Evolutionary conservation across 1,139 yeast genomes (phyloP).

Genomic region (Kodamaea anthophila): DNA sequence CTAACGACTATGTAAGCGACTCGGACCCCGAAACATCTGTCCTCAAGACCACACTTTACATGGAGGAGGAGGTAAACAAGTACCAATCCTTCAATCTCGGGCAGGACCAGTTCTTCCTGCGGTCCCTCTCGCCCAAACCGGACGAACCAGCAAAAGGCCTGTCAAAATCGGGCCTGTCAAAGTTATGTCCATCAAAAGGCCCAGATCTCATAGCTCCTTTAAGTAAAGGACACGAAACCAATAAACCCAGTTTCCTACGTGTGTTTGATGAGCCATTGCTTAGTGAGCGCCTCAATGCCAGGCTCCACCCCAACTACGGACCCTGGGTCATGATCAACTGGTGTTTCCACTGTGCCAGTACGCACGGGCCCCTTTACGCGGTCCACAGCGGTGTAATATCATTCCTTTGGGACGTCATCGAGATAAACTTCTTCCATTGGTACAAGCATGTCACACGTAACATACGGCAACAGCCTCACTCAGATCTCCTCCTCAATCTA

Average conservation of each 20-base stretch:
- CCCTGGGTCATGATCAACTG: slow-evolving; percentile 31
- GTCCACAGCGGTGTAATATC: slow-evolving; percentile 16
- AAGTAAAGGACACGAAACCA: too few species aligned
- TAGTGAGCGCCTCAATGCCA: slow-evolving; percentile 19
- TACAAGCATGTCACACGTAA: slow-evolving; percentile 3
- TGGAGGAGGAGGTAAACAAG: slow-evolving; percentile 17
- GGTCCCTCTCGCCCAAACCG: slow-evolving; percentile 1
- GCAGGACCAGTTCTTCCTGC: background rate
- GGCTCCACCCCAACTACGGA: slow-evolving; percentile 15
- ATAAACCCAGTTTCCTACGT: too few species aligned
- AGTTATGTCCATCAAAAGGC: background rate
- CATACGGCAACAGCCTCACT: slow-evolving; percentile 1
- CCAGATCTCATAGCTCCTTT: too few species aligned
- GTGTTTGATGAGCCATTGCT: slow-evolving; percentile 30
- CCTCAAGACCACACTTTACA: slow-evolving; percentile 7
- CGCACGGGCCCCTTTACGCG: slow-evolving; percentile 12
- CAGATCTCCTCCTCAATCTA: slow-evolving; percentile 5
- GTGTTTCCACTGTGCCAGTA: slow-evolving; percentile 30
- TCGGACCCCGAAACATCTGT: slow-evolving; percentile 20
- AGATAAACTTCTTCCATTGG: slow-evolving; percentile 14
- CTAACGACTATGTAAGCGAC: slow-evolving; percentile 22
- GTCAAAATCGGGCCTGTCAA: background rate
- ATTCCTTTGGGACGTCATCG: slow-evolving; percentile 19
- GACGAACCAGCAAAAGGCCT: background rate
- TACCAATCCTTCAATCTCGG: slow-evolving; percentile 9